Evolutionary conservation across 2,329 filamentous ascomycete species (phyloP), one percentile per base, ranked within the genome.

Genomic region (Calycina herbarum): DNA sequence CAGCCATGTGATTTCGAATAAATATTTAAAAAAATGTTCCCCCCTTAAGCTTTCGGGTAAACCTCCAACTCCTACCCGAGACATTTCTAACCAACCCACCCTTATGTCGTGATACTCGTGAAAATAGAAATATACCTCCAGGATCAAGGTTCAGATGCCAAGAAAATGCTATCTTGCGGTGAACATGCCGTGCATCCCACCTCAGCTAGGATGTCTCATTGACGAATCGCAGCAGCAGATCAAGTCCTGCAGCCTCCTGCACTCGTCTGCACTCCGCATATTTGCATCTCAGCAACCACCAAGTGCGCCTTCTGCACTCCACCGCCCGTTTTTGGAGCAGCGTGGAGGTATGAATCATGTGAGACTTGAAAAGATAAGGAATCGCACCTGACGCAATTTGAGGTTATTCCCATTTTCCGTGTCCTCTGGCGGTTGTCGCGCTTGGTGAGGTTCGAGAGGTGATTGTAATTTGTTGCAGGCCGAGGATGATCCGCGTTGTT

Each of bases 291-390:
- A 38, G 48, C 64, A 31, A 20, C 27, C 54, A 64, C 56, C 61
- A 56, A 60, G 31, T 58, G 33, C 35, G 35, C 35, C 20, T 6
- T 13, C n/a, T 38, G 40, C 6, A 24, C 45, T 51, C 20, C 45
- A 51, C 45, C 45, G 45, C 45, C 45, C 45, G n/a, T 4, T 51
- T 48, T 51, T 10, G 45, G 45, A 17, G 42, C 7, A 51, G 7
- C 11, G 10, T 51, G 24, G 27, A 20, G 40, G 27, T 24, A 40
- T 40, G 35, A 27, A 66, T 69, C 67, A 69, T 66, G 66, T 69
- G 65, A 59, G 38, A 24, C 33, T 33, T 6, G 15, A n/a, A 45
- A 40, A 64, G 67, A 69, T 69, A 69, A 69, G 67, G 45, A 61
- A 45, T 61, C 51, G 57, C 62, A 48, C 57, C 33, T n/a, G 7